These are phyloP conservation scores for Sporothrix euskadiensis DNA, from an alignment of 2,329 filamentous ascomycete species.

Conservation along the genomic window DNA sequence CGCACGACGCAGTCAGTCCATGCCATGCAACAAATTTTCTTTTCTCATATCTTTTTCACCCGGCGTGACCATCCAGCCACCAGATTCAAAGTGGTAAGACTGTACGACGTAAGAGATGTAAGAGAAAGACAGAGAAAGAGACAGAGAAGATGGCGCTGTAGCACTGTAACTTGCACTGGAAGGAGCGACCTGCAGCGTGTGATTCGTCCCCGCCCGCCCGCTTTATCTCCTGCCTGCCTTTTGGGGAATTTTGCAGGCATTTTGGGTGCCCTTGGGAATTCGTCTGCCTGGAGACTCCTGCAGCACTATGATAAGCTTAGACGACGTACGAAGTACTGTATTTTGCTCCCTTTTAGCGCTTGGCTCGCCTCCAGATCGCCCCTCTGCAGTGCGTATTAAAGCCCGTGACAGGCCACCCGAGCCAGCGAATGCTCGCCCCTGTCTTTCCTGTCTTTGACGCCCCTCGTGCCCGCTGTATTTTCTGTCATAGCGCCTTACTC, in stretches of 20 bases:
- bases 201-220: constrained; percentile 2
- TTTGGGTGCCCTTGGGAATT: background rate
- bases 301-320: constrained; percentile 13
- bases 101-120: background rate
- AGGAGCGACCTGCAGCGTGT: background rate
- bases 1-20: background rate
- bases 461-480: background rate
- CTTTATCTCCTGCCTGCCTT: constrained; percentile 16
- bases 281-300: constrained; percentile 1
- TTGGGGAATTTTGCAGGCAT: background rate
- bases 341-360: background rate
- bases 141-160: background rate
- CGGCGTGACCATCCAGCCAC: background rate
- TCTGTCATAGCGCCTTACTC: background rate
- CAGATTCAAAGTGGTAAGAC: background rate
- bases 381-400: constrained; percentile 2
- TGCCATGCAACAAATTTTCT: background rate
- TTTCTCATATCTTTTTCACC: background rate
- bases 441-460: background rate
- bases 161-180: background rate
- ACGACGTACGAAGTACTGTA: background rate
- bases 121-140: no score
- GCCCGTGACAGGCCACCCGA: background rate
- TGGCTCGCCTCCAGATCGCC: background rate
- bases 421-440: constrained; percentile 1